These are phyloP conservation scores for Penicillium riverlandense DNA, from an alignment of 495 filamentous ascomycete species.

Conservation along the genomic window DNA sequence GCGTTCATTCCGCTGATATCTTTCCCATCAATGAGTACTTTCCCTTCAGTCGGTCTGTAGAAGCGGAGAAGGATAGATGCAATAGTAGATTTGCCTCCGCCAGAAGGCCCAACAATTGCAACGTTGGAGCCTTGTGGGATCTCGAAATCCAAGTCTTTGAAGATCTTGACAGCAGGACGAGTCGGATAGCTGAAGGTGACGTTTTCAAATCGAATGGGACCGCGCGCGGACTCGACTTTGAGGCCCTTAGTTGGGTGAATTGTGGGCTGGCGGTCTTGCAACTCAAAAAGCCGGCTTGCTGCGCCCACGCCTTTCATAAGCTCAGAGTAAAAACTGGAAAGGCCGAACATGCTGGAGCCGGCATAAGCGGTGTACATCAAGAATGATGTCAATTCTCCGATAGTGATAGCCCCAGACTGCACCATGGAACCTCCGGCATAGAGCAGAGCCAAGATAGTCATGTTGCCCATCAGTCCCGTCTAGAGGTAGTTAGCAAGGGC, in stretches of 20 bases:
- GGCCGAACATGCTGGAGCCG: conserved; percentile 81
- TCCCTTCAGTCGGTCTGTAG: conserved; percentile 74
- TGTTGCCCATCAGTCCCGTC: conserved; percentile 85
- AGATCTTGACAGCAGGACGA: conserved; percentile 82
- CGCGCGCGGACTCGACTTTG: conserved; percentile 73
- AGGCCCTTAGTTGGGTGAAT: conserved; percentile 77
- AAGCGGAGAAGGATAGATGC: conserved; percentile 83
- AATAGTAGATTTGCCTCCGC: conserved; percentile 93
- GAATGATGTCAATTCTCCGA: conserved; percentile 94
- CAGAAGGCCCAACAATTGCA: conserved; percentile 91
- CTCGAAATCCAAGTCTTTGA: conserved; percentile 79
- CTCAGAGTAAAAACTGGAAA: conserved; percentile 95
- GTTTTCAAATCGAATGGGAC: conserved; percentile 78
- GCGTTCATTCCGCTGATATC: conserved; percentile 86
- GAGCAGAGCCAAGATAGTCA: conserved; percentile 89
- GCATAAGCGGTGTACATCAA: conserved; percentile 97
- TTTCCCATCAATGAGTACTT: conserved; percentile 73
- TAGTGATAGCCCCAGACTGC: conserved; percentile 70
- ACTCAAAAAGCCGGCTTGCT: conserved; percentile 87
- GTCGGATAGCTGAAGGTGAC: conserved; percentile 87
- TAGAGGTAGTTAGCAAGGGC: conserved; percentile 23
- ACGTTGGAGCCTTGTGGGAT: conserved; percentile 91
- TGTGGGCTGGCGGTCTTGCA: conserved; percentile 84
- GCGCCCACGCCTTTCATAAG: conserved; percentile 98
- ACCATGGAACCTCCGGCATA: conserved; percentile 90